Evolutionary conservation across 2,329 filamentous ascomycete genomes (phyloP).

Genomic region (Ophiostoma novo-ulmi): DNA sequence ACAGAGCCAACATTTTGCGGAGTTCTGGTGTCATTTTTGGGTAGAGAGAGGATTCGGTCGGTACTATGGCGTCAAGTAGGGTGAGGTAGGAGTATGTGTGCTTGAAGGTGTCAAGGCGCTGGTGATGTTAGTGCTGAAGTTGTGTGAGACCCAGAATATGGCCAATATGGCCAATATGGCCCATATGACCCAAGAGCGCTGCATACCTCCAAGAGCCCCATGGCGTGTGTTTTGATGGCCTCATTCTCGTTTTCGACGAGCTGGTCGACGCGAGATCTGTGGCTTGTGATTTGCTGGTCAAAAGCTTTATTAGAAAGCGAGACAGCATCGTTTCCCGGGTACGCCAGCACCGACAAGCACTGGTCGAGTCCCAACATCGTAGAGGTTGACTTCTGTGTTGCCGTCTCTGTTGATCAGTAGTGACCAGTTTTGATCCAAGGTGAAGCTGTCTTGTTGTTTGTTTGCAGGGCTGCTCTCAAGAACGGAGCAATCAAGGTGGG

Average conservation of each 20-base stretch:
- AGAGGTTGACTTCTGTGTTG: background rate
- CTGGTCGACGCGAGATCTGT: conserved; percentile 38
- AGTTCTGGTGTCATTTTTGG: conserved; percentile 35
- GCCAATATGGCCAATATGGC: too few species aligned
- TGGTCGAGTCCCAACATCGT: conserved; percentile 37
- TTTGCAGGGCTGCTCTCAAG: background rate
- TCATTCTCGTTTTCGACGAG: conserved; percentile 35
- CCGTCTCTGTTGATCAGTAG: background rate
- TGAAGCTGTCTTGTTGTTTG: background rate
- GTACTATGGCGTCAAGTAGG: conserved; percentile 42
- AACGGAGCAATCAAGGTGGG: background rate
- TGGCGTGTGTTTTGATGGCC: conserved; percentile 33
- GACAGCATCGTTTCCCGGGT: conserved; percentile 36
- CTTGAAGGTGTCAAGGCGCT: conserved; percentile 45
- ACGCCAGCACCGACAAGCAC: conserved; percentile 39
- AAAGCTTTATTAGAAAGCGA: conserved; percentile 35
- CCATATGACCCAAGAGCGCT: too few species aligned
- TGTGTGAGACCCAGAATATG: background rate
- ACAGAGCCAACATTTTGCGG: conserved; percentile 41
- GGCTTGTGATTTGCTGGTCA: conserved; percentile 38
- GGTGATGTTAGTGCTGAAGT: background rate
- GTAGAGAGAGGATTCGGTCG: conserved; percentile 30
- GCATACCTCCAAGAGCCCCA: conserved; percentile 41
- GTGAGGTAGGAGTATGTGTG: conserved; percentile 50
- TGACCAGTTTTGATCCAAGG: background rate